Conservation (phyloP, 345 rosid species). For the Salix purpurea region DNA sequence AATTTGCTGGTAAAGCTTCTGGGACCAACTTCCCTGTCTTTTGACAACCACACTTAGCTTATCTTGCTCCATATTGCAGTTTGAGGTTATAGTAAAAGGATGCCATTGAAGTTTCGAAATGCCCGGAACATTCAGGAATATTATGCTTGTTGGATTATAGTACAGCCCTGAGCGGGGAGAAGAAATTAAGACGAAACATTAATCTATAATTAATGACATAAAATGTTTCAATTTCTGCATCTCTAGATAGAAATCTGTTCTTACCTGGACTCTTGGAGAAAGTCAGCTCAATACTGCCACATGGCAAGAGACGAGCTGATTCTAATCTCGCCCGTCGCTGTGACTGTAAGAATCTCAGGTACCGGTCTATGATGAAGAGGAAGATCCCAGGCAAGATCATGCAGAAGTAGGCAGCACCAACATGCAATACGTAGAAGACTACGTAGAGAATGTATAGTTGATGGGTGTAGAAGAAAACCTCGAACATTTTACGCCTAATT, state of each 20-base stretch:
- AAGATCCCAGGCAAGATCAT: slow-evolving; percentile 58
- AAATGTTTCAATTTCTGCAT: not conserved
- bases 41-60: slow-evolving; percentile 10
- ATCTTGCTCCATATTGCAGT: slow-evolving; percentile 15
- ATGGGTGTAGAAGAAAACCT: slow-evolving; percentile 41
- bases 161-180: slow-evolving; percentile 11
- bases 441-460: slow-evolving; percentile 30
- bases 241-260: not conserved
- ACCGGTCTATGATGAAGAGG: slow-evolving; percentile 63
- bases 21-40: slow-evolving; percentile 22
- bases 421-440: slow-evolving; percentile 58
- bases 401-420: slow-evolving; percentile 47
- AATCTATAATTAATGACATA: not conserved
- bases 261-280: slow-evolving; percentile 52
- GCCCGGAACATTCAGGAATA: slow-evolving; percentile 13
- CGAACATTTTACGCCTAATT: slow-evolving; percentile 49
- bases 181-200: not conserved
- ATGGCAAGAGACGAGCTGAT: slow-evolving; percentile 53
- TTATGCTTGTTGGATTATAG: slow-evolving; percentile 23
- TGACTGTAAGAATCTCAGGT: slow-evolving; percentile 61
- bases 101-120: slow-evolving; percentile 31
- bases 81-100: slow-evolving; percentile 23
- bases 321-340: slow-evolving; percentile 32
- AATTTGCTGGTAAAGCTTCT: slow-evolving; percentile 10
- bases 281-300: slow-evolving; percentile 43